These are phyloP conservation scores for Penicillium freii DNA, from an alignment of 2,329 filamentous ascomycete genomes.

Conservation along the genomic window DNA sequence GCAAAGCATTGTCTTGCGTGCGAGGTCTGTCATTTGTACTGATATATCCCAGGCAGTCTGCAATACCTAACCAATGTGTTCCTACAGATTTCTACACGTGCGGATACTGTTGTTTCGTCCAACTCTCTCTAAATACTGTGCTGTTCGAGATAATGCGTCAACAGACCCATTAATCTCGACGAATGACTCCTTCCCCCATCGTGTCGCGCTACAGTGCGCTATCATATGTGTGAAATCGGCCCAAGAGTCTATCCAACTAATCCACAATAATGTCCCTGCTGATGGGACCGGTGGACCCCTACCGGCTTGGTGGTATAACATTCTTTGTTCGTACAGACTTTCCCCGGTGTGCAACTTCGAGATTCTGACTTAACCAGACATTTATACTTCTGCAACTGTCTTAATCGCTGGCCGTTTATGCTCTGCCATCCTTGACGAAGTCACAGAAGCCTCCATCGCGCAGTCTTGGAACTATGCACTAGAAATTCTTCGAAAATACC, in stretches of 20 bases:
- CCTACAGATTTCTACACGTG: slow-evolving; percentile 33
- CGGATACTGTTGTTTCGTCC: slow-evolving; percentile 36
- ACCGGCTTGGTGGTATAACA: slow-evolving; percentile 41
- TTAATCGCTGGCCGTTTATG: slow-evolving; percentile 35
- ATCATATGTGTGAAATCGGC: slow-evolving; percentile 37
- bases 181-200: slow-evolving; percentile 31
- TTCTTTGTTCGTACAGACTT: slow-evolving; percentile 29
- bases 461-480: slow-evolving; percentile 32
- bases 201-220: slow-evolving; percentile 36
- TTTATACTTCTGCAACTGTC: slow-evolving; percentile 38
- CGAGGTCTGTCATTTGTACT: slow-evolving; percentile 23
- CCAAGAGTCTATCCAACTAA: slow-evolving; percentile 34
- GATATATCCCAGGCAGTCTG: not conserved
- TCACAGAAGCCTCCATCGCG: slow-evolving; percentile 24
- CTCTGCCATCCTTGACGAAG: slow-evolving; percentile 26
- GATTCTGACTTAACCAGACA: slow-evolving; percentile 24
- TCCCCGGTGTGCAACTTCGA: not conserved
- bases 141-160: slow-evolving; percentile 24
- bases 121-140: slow-evolving; percentile 34
- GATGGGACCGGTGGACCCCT: slow-evolving; percentile 31
- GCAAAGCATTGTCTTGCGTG: slow-evolving; percentile 34
- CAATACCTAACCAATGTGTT: not conserved
- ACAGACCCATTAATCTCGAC: slow-evolving; percentile 22
- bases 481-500: slow-evolving; percentile 32
- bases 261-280: slow-evolving; percentile 29